Percentiles rank a stretch among this genome's conserved stretches.
Conservation (phyloP, 192 early-diverging fungal genomes). For the Jimgerdemannia lactiflua region DNA sequence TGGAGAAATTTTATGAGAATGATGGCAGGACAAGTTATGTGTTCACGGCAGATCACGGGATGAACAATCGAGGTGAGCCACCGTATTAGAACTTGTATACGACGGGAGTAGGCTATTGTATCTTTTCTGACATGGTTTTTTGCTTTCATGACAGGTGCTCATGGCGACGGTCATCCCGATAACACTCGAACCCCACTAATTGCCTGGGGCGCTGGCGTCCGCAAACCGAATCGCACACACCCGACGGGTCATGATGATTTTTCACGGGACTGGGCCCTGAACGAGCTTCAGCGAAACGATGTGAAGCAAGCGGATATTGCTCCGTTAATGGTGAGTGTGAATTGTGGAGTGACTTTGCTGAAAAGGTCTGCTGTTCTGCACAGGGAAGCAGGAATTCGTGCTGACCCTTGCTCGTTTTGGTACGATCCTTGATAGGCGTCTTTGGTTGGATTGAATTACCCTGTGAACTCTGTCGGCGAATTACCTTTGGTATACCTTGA, state of each 20-base stretch:
- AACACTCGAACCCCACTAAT: constrained; percentile 93
- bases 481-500: constrained; percentile 81
- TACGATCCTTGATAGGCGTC: constrained; percentile 53
- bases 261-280: constrained; percentile 69
- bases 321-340: constrained; percentile 76
- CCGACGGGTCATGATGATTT: constrained; percentile 73
- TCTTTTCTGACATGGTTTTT: neutral
- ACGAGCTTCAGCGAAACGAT: constrained; percentile 66
- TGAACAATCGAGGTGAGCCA: constrained; percentile 78
- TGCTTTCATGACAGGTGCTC: constrained; percentile 53
- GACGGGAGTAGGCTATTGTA: neutral
- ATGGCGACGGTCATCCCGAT: constrained; percentile 95
- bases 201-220: constrained; percentile 93
- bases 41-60: constrained; percentile 96
- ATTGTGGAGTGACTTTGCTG: neutral
- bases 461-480: constrained; percentile 92
- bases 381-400: too few relatives aligned
- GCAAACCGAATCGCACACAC: constrained; percentile 49
- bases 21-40: constrained; percentile 86
- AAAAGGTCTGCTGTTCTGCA: neutral
- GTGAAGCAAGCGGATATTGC: constrained; percentile 96
- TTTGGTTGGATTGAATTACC: constrained; percentile 82
- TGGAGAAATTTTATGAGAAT: constrained; percentile 74
- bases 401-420: neutral
- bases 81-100: neutral